Evolutionary conservation across 192 early-diverging fungal genomes (phyloP), one percentile per base, ranked within the genome.

Genomic region (Chytriomyces sp.): DNA sequence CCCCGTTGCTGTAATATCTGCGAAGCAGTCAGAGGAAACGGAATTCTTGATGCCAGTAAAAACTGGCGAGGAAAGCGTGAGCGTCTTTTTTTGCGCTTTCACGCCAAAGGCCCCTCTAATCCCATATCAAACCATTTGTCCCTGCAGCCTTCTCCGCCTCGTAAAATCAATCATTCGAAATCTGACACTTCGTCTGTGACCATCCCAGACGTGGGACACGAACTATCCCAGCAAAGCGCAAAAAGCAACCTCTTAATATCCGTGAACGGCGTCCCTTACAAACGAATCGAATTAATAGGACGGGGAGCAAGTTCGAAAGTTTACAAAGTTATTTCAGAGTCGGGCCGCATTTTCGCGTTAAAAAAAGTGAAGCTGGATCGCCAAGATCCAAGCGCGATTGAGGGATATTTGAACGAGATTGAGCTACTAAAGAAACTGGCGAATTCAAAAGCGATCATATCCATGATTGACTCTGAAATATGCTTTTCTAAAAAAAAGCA

Each of bases 301-400:
- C 86, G 90, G 10, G 97, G 97, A 23, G 97, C 95, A 45, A 93
- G 89, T 57, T 92, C 91, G 67, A 96, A 93, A 82, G 97, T 98
- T 9, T 97, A 91, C 86, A 96, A 92, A 75, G 94, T 95, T 5
- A 84, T 94, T 79, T 72, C 80, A 13, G 87, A 88, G 69, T 79
- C 84, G 60, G 79, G 82, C 5, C 84, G 90, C 69, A 85, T 94
- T 10, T 91, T 86, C 78, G 95, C 95, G 2, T 80, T 97, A 28
- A 97, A 97, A 77, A 92, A 89, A 61, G 96, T 96, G 8, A 89
- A 92, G 20, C 89, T 95, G 35, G 59, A 77, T 59, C 86, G 89
- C 1, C 85, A 85, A 7, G 96, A 95, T 65, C 74, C 86, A 61
- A 76, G 77, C 53, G 88, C 89, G 0, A 82, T 92, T 62, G 83